Evolutionary conservation across 495 filamentous ascomycete genomes (phyloP).

Genomic region (Collariella sp.): DNA sequence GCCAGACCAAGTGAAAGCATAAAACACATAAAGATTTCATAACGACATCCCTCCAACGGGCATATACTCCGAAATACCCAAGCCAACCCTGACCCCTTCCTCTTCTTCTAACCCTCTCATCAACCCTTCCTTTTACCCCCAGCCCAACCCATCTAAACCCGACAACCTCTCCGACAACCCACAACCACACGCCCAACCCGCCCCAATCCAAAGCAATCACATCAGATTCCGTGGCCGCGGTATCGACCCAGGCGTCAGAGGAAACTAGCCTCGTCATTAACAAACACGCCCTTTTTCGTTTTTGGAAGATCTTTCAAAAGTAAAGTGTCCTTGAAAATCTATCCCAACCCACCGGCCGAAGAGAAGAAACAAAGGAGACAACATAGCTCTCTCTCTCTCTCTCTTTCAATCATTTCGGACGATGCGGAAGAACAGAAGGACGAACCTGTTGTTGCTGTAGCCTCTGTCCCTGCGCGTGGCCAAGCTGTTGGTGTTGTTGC

Average conservation of each 20-base stretch:
- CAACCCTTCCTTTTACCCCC: neutral
- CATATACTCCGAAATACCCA: too few species aligned
- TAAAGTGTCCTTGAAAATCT: too few species aligned
- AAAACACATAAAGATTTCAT: too few species aligned
- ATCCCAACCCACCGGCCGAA: too few species aligned
- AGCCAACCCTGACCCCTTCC: too few species aligned
- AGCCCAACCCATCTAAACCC: neutral
- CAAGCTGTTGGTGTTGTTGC: conserved; percentile 2
- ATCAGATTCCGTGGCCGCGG: neutral
- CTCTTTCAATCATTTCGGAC: neutral
- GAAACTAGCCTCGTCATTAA: conserved; percentile 6
- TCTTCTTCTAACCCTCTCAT: too few species aligned
- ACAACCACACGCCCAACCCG: neutral
- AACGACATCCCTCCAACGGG: too few species aligned
- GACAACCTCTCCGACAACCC: neutral
- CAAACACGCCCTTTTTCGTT: neutral
- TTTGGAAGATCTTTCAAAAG: too few species aligned
- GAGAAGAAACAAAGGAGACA: neutral
- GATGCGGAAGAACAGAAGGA: conserved; percentile 7
- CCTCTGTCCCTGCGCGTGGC: neutral
- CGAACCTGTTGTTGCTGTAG: conserved; percentile 10
- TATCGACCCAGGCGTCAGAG: conserved; percentile 6
- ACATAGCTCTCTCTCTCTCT: neutral
- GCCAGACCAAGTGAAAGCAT: too few species aligned
- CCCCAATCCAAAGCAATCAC: neutral